Base-by-base conservation (phyloP, 1,284 basidiomycete genomes). In the Sporisorium sorghi region DNA sequence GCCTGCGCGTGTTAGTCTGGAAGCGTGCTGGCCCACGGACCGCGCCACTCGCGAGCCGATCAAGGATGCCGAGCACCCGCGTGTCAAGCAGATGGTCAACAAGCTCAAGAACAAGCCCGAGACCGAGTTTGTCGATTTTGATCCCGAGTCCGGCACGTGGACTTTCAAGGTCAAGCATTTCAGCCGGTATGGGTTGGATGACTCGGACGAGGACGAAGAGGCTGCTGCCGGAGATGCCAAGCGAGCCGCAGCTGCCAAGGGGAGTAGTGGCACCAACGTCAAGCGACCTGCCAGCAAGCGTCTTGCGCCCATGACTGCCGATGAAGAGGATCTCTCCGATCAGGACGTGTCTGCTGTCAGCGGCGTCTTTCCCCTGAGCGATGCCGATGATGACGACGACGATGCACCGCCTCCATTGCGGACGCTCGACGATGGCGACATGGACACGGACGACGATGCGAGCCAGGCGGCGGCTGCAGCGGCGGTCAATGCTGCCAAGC, bases 161-260 rank as follows among this genome's bases (percentile, higher is more conserved):
- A 91, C 90, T 39, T 99, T 99, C 87, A 89, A 88, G 30, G 96
- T 98, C 64, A 91, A 95, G 83, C 93, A 96, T 87, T 98, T 98
- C 49, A 81, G 75, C 33, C 80, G 83, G 28, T 85, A 84, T 53
- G 83, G 83, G 21, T 67, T 85, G n/a, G 81, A 84, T 44, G 83
- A 84, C 54, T 74, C 60, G 46, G 79, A 81, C 37, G 80, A 79
- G 42, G 78, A 79, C n/a, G 77, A 66, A 10, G 73, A 70, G 23
- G 58, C 56, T 37, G 58, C 54, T 42, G 54, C 35, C 26, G 33
- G 44, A 14, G 50, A 26, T 37, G 58, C 44, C 50, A 66, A 61
- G 51, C 50, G 33, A 5, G 52, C 50, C 44, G 46, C 58, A 17
- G 56, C 54, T 42, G 30, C 54, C 50, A 59, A 58, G 23, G 58